phyloP scores from a whole-genome alignment of 257 asterid species.

The Salvia hispanica region DNA sequence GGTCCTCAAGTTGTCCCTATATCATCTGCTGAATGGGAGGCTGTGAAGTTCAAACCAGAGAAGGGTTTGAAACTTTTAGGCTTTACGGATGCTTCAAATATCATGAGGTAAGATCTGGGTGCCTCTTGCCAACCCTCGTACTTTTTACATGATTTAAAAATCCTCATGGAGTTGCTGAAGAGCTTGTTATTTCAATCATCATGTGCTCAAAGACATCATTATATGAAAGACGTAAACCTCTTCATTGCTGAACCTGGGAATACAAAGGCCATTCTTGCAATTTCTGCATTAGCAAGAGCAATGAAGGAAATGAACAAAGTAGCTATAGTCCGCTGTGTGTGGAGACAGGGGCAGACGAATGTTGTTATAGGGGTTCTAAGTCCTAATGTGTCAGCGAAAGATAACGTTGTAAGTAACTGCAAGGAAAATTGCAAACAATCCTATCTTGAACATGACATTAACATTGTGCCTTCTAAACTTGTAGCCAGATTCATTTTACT shows the following conservation, averaged over 20 bases:
- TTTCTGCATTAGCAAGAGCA: slow-evolving; percentile 93
- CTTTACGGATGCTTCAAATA: slow-evolving; percentile 77
- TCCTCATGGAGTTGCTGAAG: slow-evolving; percentile 17
- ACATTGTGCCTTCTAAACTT: slow-evolving; percentile 16
- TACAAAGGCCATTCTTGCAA: slow-evolving; percentile 60
- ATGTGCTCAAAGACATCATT: slow-evolving; percentile 67
- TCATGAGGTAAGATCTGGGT: slow-evolving; percentile 72
- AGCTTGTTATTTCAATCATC: slow-evolving; percentile 32
- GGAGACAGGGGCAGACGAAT: slow-evolving; percentile 96
- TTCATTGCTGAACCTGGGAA: slow-evolving; percentile 92
- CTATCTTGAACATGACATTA: slow-evolving; percentile 10
- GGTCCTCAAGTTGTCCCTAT: slow-evolving; percentile 99
- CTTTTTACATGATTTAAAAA: slow-evolving; percentile 20
- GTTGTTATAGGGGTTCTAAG: slow-evolving; percentile 88
- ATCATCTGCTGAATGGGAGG: slow-evolving; percentile 89
- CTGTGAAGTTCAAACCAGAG: slow-evolving; percentile 94
- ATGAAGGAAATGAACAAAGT: slow-evolving; percentile 86
- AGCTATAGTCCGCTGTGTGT: slow-evolving; percentile 91
- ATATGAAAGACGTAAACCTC: slow-evolving; percentile 91
- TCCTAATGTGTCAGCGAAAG: slow-evolving; percentile 74
- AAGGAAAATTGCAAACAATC: slow-evolving; percentile 1
- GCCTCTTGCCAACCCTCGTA: slow-evolving; percentile 25
- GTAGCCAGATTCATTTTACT: slow-evolving; percentile 94
- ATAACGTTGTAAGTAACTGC: slow-evolving; percentile 55
- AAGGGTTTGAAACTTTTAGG: slow-evolving; percentile 94